Percentiles rank a stretch among this genome's conserved stretches.
These are phyloP conservation scores for Leptodontidium sp. DNA, from an alignment of 2,329 filamentous ascomycete genomes.

Conservation along the genomic window DNA sequence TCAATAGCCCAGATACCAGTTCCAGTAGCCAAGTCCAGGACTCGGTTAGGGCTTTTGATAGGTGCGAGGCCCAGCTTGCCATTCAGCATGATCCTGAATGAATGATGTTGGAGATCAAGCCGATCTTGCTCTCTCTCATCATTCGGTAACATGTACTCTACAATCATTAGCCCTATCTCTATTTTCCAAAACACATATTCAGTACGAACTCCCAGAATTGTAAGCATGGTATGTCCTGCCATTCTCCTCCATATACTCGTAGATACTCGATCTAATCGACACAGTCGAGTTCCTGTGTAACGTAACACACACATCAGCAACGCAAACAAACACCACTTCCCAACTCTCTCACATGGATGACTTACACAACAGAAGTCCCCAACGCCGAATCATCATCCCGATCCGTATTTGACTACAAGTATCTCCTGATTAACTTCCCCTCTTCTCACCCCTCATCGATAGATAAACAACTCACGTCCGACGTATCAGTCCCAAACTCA, in stretches of 20 bases:
- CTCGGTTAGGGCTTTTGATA: slow-evolving; percentile 41
- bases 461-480: slow-evolving; percentile 16
- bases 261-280: slow-evolving; percentile 32
- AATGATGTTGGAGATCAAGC: slow-evolving; percentile 39
- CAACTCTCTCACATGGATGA: not conserved
- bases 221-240: slow-evolving; percentile 37
- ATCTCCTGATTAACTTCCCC: not conserved
- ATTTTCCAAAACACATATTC: not conserved
- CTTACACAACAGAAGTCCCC: slow-evolving; percentile 24
- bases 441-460: not conserved
- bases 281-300: slow-evolving; percentile 26
- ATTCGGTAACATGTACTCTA: slow-evolving; percentile 35
- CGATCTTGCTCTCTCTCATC: slow-evolving; percentile 33
- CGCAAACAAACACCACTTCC: too few species aligned
- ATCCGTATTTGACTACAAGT: slow-evolving; percentile 17
- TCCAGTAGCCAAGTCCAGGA: slow-evolving; percentile 53
- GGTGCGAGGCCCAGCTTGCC: slow-evolving; percentile 37
- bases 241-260: slow-evolving; percentile 37
- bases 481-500: slow-evolving; percentile 29
- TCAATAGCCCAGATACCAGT: slow-evolving; percentile 54
- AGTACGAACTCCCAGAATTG: slow-evolving; percentile 48
- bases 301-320: not conserved
- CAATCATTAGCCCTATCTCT: not conserved
- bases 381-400: slow-evolving; percentile 28
- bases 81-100: slow-evolving; percentile 35